Evolutionary conservation across 202 grass and related monocot species (phyloP), one percentile per base, ranked within the genome.

Genomic region (Cymbopogon flexuosus): DNA sequence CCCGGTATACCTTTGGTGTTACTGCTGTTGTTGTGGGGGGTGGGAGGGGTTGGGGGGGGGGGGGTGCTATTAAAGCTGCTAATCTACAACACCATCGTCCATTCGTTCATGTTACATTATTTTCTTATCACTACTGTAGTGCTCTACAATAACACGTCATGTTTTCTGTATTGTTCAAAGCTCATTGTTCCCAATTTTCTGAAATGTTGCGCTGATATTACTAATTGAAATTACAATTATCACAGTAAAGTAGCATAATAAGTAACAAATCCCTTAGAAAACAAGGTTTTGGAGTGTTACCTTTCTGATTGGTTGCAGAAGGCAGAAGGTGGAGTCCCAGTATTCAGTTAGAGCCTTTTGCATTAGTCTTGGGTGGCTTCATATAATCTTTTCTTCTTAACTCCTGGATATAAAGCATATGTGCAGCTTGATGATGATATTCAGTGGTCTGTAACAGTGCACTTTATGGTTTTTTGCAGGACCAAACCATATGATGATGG

Each of bases 401-500:
- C 65, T 83, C 23, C n/a, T 21, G 6, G 23, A 29, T 76, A 56
- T 46, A 39, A 59, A 65, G 47, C 37, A 81, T 43, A 57, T 75
- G 5, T 24, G 12, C 14, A 31, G 19, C 80, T 42, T 67, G 29
- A 72, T 66, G 19, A 59, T 12, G 31, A 47, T 10, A 67, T 13
- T 16, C 3, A 41, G 37, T 69, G 31, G 29, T 82, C 65, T 82
- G 21, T 5, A 85, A 79, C 74, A 72, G 69, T 2, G 2, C 35
- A 54, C 68, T 79, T 47, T 74, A 31, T 68, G 6, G 77, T 24
- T 40, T 83, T 83, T 81, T 73, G 10, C 92, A 99, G 96, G 96
- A 34, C 96, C 92, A 5, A 95, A 99, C 84, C 96, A 99, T 88
- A 95, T 95, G 90, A 99, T 99, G 96, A 93, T 99, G 96, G 96